Evolutionary conservation across 441 rosid species (phyloP), one percentile per base, ranked within the genome.

Genomic region (Eutrema salsugineum): DNA sequence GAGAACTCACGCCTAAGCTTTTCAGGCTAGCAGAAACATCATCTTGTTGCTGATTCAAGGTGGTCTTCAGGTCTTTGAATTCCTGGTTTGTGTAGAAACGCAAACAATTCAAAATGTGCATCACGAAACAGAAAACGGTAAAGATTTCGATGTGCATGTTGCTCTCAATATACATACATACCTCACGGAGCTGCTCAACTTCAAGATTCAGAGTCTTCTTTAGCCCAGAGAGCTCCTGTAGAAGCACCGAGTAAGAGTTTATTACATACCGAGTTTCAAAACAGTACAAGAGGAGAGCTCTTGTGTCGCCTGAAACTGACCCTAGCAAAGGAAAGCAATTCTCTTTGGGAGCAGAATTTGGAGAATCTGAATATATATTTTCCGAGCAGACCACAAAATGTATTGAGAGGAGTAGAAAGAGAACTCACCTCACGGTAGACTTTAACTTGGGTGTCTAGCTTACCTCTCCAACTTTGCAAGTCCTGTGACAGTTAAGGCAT

Each of bases 401-500:
- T 12, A 36, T n/a, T 6, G 40, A 28, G 11, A 57, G 10, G 60
- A 59, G 8, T 42, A 53, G 28, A 55, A 60, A 61, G 6, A 3
- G 46, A 16, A 80, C 85, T 84, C 49, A 92, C 99, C 80, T 88
- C 88, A 0, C 89, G 91, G 76, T 92, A 88, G 66, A 86, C 81
- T 82, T 83, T 89, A 35, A 92, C 98, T 84, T 94, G 99, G 47
- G 96, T 89, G 58, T 94, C 97, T 12, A 94, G 71, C 80, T 89
- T 94, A 20, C 94, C 87, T 67, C 99, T 90, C 99, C 99, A 94
- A 71, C 81, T 80, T 75, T 94, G 94, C 88, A 94, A 80, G 83
- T 94, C 99, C 99, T 94, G 64, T 49, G 39, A 14, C 11, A 5
- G 20, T n/a, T 44, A 76, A 82, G 11, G 22, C 7, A 51, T 5